Base-by-base conservation (phyloP, 257 asterid species). In the Solanum dulcamara region DNA sequence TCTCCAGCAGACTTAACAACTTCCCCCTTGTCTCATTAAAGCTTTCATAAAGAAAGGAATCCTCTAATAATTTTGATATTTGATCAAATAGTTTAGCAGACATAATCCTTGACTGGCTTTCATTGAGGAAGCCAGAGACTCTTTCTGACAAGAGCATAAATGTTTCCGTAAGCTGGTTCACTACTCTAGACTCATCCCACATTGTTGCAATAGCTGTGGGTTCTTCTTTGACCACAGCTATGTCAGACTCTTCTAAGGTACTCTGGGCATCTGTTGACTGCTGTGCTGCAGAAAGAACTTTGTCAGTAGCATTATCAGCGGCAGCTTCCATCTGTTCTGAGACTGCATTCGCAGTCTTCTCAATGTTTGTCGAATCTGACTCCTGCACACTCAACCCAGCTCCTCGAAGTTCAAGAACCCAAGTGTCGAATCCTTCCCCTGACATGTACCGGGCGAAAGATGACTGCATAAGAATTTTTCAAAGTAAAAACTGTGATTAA, bases 391-490 rank as follows among this genome's bases (percentile, higher is more conserved):
- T 94, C 93, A 97, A 88, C 75, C 99, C 98, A 68, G 98, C 98
- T 86, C 99, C 99, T 88, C 99, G 92, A 81, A 95, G 97, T 92
- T 97, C 99, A 79, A 97, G 93, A 81, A 97, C 89, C 99, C 98
- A 97, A 50, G 99, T 97, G 87, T 97, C 99, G 92, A 94, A 97
- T 91, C 99, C 99, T 90, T 95, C 97, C 88, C 92, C 97, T 88
- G 98, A 94, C 98, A 97, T 97, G 87, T 91, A 90, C 81, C 98
- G 99, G 86, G 99, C 98, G 88, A 97, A 97, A 84, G 99, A 97
- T 85, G 94, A 93, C 98, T 95, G 94, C 92, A 91, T 83, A 80
- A 50, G 38, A 24, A 88, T 55, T 79, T 83, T 71, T 20, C 77
- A 51, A 84, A 88, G 68, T 53, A 88, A 60, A 84, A 13, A 38